phyloP scores from a whole-genome alignment of 83 land plant genomes.

The Diphasiastrum complanatum region DNA sequence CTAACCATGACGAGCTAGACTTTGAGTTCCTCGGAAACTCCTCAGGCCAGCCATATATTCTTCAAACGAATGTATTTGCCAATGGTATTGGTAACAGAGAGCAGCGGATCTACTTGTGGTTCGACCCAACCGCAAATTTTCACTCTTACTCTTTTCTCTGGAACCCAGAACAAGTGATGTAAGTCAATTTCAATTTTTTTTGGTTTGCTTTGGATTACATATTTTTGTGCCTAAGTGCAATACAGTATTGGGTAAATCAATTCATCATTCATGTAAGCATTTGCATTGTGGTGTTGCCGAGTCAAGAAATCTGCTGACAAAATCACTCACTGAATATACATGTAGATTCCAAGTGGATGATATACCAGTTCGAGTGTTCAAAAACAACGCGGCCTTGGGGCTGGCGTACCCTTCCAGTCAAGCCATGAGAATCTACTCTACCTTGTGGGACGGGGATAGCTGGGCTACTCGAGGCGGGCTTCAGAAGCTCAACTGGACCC shows the following conservation, averaged over 20 bases:
- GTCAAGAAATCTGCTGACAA: not conserved
- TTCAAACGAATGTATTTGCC: conserved; percentile 42
- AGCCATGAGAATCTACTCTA: conserved; percentile 36
- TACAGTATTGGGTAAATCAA: too few species aligned
- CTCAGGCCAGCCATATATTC: conserved; percentile 31
- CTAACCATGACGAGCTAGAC: conserved; percentile 45
- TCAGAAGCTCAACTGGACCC: conserved; percentile 27
- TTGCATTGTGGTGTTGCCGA: too few species aligned
- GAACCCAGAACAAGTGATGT: conserved; percentile 36
- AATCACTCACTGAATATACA: not conserved
- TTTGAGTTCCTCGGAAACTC: conserved; percentile 49
- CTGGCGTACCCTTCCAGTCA: conserved; percentile 31
- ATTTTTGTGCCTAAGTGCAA: too few species aligned
- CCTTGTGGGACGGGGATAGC: conserved; percentile 32
- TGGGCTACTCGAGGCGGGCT: too few species aligned
- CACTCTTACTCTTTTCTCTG: conserved; percentile 41
- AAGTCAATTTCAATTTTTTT: not conserved
- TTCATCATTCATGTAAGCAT: too few species aligned
- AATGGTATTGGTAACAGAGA: conserved; percentile 42
- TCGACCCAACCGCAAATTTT: conserved; percentile 39
- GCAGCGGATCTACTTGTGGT: conserved; percentile 42
- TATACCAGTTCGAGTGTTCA: conserved; percentile 39
- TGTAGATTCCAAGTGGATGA: conserved; percentile 32
- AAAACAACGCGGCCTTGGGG: conserved; percentile 26
- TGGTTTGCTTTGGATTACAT: not conserved